A percentile compares a stretch with the other conserved stretches of the same genome.
These are phyloP conservation scores for Mrakia hoshinonis DNA, from an alignment of 768 basidiomycete species.

Conservation along the genomic window DNA sequence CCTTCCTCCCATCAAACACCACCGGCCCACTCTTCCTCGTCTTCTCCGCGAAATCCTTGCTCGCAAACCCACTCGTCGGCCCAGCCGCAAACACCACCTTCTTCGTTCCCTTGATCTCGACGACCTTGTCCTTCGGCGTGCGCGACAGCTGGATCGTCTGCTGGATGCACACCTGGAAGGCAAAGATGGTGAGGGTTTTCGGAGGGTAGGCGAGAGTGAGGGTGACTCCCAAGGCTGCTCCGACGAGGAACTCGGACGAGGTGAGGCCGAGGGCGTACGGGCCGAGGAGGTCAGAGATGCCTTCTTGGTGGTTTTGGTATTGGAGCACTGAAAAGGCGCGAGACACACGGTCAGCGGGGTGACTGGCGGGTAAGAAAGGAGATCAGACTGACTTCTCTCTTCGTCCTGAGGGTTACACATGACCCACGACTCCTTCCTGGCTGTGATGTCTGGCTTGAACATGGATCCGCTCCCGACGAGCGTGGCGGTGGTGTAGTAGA, in stretches of 20 bases:
- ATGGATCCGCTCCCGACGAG: background rate
- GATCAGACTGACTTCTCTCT: background rate
- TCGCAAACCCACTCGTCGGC: background rate
- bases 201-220: background rate
- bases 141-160: background rate
- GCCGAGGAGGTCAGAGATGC: conserved; percentile 34
- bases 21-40: background rate
- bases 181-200: background rate
- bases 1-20: background rate
- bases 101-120: conserved; percentile 2
- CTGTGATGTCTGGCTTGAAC: background rate
- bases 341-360: no score
- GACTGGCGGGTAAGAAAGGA: background rate
- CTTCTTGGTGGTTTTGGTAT: conserved; percentile 64
- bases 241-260: background rate
- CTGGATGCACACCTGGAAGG: background rate
- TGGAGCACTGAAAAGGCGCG: no score
- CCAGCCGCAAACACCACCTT: background rate
- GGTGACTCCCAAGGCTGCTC: background rate
- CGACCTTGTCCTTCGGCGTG: background rate
- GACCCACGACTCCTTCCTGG: background rate
- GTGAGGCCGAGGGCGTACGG: background rate
- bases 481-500: background rate
- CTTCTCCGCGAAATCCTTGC: background rate
- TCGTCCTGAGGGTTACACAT: background rate